Evolutionary conservation across 352 stramenopile genomes (phyloP), one percentile per base, ranked within the genome.

Genomic region (Pelagophyceae sp.): DNA sequence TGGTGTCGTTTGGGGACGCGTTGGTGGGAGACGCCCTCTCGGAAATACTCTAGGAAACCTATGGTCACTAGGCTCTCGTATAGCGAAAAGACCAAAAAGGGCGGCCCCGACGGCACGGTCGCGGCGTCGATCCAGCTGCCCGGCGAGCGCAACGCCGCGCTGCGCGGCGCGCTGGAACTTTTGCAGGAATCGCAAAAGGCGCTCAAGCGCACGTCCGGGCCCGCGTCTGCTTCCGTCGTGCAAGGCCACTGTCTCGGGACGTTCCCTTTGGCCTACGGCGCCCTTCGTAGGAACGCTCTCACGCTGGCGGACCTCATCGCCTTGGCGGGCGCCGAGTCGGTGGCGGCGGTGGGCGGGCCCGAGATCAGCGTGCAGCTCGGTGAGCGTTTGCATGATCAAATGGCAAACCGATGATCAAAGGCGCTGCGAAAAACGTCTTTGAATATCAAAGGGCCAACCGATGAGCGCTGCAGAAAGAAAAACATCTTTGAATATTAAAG

Each of bases 241-340:
- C n/a, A n/a, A n/a, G n/a, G n/a, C n/a, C n/a, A n/a, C n/a, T n/a
- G n/a, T n/a, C n/a, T n/a, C n/a, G n/a, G n/a, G n/a, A n/a, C n/a
- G n/a, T n/a, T n/a, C n/a, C n/a, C n/a, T n/a, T n/a, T n/a, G n/a
- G n/a, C n/a, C n/a, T n/a, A n/a, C n/a, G n/a, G n/a, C n/a, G n/a
- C n/a, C n/a, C n/a, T n/a, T n/a, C n/a, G n/a, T n/a, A n/a, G n/a
- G 58, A 88, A 81, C 70, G 80, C 82, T 58, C 87, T 90, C 72
- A 87, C 83, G 19, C 84, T 89, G 63, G 84, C 83, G 5, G 86
- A 90, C 78, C 85, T 85, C 20, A 80, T 90, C 23, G 86, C 86
- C 0, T 77, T 90, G 29, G 83, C 77, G 0, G 86, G 86, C 58
- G 84, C 84, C 0, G 85, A 88, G 77, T 77, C 85, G 0, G 83